These are phyloP conservation scores for Alternaria alternata DNA, from an alignment of 2,329 filamentous ascomycete species.

Conservation along the genomic window DNA sequence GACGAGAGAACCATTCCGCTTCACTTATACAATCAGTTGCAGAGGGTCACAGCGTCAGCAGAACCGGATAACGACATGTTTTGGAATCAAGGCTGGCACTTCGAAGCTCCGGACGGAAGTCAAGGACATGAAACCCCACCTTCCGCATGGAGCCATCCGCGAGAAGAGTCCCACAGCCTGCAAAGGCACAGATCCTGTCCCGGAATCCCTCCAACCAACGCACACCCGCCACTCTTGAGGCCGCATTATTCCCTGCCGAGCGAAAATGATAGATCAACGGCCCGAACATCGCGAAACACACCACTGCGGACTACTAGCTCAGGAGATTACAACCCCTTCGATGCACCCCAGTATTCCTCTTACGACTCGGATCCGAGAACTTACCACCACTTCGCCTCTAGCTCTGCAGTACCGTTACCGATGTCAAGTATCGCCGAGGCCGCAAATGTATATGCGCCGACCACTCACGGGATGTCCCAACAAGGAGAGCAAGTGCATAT, in stretches of 20 bases:
- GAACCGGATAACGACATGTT: neutral
- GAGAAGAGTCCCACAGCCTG: neutral
- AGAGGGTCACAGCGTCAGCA: neutral
- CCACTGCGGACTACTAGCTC: neutral
- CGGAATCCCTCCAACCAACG: slow-evolving; percentile 17
- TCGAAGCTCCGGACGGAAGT: too few relatives aligned
- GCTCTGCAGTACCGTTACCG: neutral
- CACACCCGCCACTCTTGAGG: slow-evolving; percentile 13
- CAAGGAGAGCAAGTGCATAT: neutral
- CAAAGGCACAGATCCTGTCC: slow-evolving; percentile 33
- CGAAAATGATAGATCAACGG: neutral
- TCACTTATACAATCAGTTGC: neutral
- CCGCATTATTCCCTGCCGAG: slow-evolving; percentile 23
- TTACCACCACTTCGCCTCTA: neutral
- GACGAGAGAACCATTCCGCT: neutral
- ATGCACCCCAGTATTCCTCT: neutral
- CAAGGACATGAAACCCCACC: neutral
- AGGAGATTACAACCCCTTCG: neutral
- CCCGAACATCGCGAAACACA: neutral
- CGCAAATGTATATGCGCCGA: neutral
- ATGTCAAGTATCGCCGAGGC: neutral
- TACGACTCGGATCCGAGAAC: too few relatives aligned
- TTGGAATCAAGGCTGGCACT: neutral
- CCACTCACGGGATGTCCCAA: neutral
- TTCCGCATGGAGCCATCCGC: neutral